Base-by-base conservation (phyloP, 768 basidiomycete species). In the Russula sp. region DNA sequence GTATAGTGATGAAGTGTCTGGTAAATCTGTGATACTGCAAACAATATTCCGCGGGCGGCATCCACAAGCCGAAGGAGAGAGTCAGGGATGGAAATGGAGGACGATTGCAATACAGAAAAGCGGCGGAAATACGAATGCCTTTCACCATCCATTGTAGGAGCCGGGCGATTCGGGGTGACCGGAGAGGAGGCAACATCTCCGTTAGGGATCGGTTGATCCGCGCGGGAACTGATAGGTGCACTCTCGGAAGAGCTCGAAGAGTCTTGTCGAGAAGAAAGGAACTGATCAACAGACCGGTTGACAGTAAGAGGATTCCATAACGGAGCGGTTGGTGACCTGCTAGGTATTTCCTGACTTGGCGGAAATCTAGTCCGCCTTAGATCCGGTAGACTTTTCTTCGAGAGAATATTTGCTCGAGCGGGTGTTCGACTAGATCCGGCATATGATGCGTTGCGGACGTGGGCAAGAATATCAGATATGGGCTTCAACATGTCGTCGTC, bases 111-210 rank as follows among this genome's bases (percentile, higher is more conserved):
- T 36, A 86, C 84, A 2, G 93, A 93, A 25, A 96, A 78, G n/a
- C 94, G 85, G 41, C 88, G 87, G 75, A 99, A 99, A 74, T 99
- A 98, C 1, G 92, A 90, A 69, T 93, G 89, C 25, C 90, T 84
- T 69, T 95, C 91, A 4, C 83, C 80, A 45, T 92, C 85, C 73
- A 89, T 83, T 5, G 84, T 78, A 20, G 83, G 81, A 3, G 80
- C 75, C 1, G 78, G 73, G 46, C 75, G 77, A 45, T 75, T 75
- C 8, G 70, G 65, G 22, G 73, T 68, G 3, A 76, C 72, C 35
- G 80, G 79, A 8, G 81, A 78, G 34, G 69, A 34, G 64, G 74
- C 56, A 60, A 73, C 68, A 25, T 70, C 69, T 22, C 76, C 76
- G 56, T 71, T 72, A 18, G 64, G 55, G 29, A 65, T 70, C 36